These are phyloP conservation scores for Lentinula detonsa DNA, from an alignment of 768 basidiomycete genomes.

Conservation along the genomic window DNA sequence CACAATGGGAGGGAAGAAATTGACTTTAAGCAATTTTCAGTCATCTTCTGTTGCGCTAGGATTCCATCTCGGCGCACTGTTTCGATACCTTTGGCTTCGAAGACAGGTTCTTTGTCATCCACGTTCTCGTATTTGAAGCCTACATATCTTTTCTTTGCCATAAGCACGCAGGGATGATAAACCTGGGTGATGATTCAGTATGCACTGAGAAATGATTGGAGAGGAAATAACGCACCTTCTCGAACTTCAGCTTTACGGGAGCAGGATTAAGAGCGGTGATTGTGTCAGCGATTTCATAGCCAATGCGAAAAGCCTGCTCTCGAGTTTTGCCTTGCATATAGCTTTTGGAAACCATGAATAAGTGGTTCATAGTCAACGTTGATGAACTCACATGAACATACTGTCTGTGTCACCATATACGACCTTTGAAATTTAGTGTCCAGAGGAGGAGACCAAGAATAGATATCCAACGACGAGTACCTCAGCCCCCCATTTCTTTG, in stretches of 20 bases:
- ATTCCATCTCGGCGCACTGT: constrained; percentile 92
- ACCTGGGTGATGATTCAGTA: constrained; percentile 49
- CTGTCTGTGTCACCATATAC: constrained; percentile 99
- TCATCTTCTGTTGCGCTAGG: constrained; percentile 87
- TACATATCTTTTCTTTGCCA: constrained; percentile 98
- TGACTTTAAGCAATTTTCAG: constrained; percentile 84
- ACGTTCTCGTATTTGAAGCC: constrained; percentile 91
- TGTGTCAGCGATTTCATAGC: constrained; percentile 85
- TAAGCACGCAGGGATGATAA: constrained; percentile 89
- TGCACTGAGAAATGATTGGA: neutral
- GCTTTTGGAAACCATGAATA: constrained; percentile 16
- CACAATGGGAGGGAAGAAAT: neutral
- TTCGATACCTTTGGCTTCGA: constrained; percentile 98
- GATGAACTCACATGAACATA: constrained; percentile 59
- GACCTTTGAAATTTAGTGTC: constrained; percentile 34
- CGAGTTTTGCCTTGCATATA: constrained; percentile 87
- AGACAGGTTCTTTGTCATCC: constrained; percentile 70
- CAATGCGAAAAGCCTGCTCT: constrained; percentile 90
- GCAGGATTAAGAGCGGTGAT: constrained; percentile 84
- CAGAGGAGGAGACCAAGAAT: neutral
- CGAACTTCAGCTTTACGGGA: constrained; percentile 95
- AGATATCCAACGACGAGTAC: constrained; percentile 14
- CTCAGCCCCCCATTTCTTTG: constrained; percentile 80
- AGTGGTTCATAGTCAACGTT: neutral
- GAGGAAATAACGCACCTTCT: constrained; percentile 62